A percentile compares a stretch with the other conserved stretches of the same genome.
phyloP scores from a whole-genome alignment of 2,329 filamentous ascomycete species.

The Dactylellina parvicollis region DNA sequence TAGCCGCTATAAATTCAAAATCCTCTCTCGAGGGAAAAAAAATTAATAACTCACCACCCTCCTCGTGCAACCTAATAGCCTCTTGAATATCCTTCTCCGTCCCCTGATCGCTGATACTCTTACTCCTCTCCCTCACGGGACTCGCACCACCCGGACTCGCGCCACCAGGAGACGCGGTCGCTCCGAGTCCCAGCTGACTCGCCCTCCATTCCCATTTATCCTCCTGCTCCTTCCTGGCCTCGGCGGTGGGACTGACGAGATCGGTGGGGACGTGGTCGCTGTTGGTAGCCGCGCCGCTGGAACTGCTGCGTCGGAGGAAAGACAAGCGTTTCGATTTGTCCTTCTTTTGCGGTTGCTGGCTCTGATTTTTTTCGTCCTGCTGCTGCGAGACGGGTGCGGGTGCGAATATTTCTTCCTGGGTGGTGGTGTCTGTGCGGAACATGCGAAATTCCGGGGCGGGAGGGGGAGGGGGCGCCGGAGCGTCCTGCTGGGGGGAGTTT shows the following conservation, averaged over 20 bases:
- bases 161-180: not conserved
- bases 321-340: slow-evolving; percentile 56
- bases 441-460: slow-evolving; percentile 48
- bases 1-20: not conserved
- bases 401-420: slow-evolving; percentile 76
- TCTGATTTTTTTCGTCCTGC: slow-evolving; percentile 49
- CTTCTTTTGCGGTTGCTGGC: slow-evolving; percentile 55
- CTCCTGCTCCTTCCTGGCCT: slow-evolving; percentile 43
- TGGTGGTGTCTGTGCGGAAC: slow-evolving; percentile 80
- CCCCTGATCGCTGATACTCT: slow-evolving; percentile 56
- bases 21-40: not conserved
- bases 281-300: slow-evolving; percentile 1
- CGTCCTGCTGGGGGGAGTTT: not conserved
- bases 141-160: not conserved
- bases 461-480: not conserved
- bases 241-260: slow-evolving; percentile 28
- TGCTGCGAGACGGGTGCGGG: slow-evolving; percentile 60
- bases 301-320: slow-evolving; percentile 28
- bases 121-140: slow-evolving; percentile 40
- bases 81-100: slow-evolving; percentile 77
- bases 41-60: slow-evolving; percentile 66
- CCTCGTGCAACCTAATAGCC: slow-evolving; percentile 93
- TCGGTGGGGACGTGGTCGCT: slow-evolving; percentile 38
- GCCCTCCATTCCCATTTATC: slow-evolving; percentile 54
- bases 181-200: slow-evolving; percentile 37